phyloP scores from a whole-genome alignment of 164 flowering plant species.

The Tetracentron sinense region DNA sequence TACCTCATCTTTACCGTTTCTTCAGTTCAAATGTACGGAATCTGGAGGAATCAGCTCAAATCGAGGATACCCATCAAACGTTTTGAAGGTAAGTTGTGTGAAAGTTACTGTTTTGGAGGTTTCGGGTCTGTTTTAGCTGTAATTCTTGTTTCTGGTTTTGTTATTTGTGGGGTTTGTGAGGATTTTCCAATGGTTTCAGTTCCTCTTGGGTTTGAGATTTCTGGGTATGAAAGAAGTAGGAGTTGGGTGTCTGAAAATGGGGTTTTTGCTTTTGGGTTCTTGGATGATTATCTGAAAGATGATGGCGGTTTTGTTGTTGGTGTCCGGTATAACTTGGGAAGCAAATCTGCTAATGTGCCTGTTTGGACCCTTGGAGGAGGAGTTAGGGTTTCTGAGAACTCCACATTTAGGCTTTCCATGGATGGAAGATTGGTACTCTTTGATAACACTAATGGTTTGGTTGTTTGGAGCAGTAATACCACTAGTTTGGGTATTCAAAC shows the following conservation, averaged over 20 bases:
- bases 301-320: conserved; percentile 40
- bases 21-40: conserved; percentile 24
- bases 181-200: conserved; percentile 31
- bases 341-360: conserved; percentile 33
- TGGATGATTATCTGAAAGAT: conserved; percentile 26
- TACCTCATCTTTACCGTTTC: neutral
- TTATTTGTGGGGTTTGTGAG: conserved; percentile 25
- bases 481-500: conserved; percentile 41
- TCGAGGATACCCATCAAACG: conserved; percentile 17
- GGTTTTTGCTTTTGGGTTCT: conserved; percentile 49
- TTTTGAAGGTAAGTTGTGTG: conserved; percentile 26
- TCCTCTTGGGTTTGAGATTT: conserved; percentile 39
- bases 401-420: conserved; percentile 39
- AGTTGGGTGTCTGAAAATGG: conserved; percentile 54
- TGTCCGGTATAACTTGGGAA: conserved; percentile 38
- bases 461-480: conserved; percentile 48
- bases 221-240: conserved; percentile 31
- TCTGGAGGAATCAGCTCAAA: conserved; percentile 16
- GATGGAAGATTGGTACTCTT: conserved; percentile 42
- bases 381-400: conserved; percentile 40
- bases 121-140: conserved; percentile 18
- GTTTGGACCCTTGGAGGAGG: conserved; percentile 56
- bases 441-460: conserved; percentile 31
- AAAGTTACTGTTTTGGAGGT: conserved; percentile 11
- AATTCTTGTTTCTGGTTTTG: conserved; percentile 24